These are phyloP conservation scores for Allomyces javanicus DNA, from an alignment of 192 early-diverging fungal genomes.

Conservation along the genomic window DNA sequence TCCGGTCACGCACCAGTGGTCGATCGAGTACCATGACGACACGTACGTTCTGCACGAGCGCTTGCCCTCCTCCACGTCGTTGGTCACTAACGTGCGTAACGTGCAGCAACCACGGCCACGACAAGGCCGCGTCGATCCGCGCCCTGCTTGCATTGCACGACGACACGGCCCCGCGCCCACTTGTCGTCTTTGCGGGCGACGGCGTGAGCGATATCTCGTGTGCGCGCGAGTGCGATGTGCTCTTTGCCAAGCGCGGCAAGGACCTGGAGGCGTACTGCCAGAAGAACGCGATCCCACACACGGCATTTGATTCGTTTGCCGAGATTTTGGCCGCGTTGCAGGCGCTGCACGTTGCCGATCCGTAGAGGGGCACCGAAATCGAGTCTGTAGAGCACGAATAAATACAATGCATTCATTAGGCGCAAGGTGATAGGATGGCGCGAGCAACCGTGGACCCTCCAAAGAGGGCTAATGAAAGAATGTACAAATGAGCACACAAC, in stretches of 20 bases:
- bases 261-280: constrained; percentile 28
- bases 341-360: too few relatives aligned
- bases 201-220: constrained; percentile 31
- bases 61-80: too few relatives aligned
- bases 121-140: constrained; percentile 10
- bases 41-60: too few relatives aligned
- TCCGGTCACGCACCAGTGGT: not conserved
- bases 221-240: constrained; percentile 23
- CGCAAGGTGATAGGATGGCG: too few relatives aligned
- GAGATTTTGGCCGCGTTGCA: not conserved
- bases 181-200: constrained; percentile 31
- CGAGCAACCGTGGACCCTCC: too few relatives aligned
- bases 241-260: constrained; percentile 30
- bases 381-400: too few relatives aligned
- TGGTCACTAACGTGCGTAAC: too few relatives aligned
- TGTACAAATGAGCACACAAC: too few relatives aligned
- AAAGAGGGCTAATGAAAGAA: too few relatives aligned
- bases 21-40: not conserved
- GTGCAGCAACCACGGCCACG: not conserved
- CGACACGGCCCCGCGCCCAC: not conserved
- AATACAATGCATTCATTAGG: too few relatives aligned
- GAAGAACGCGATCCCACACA: constrained; percentile 13
- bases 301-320: constrained; percentile 14
- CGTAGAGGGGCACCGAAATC: too few relatives aligned
- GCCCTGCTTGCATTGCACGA: not conserved